Conservation (phyloP, 129 eudicot genomes). For the Smallanthus sonchifolius region DNA sequence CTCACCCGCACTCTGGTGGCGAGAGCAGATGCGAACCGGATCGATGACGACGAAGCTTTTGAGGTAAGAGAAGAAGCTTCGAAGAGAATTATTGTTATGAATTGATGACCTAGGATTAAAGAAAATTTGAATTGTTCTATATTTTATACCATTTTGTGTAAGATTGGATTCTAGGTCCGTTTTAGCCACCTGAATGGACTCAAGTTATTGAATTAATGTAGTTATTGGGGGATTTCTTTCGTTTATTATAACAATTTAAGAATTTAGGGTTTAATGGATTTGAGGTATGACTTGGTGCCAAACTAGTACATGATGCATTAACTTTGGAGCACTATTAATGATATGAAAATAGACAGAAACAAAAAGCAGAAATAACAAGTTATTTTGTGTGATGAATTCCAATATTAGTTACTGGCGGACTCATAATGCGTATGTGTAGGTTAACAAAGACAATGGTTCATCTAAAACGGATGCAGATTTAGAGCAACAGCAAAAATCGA, state of each 20-base stretch:
- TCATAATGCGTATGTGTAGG: slow-evolving; percentile 46
- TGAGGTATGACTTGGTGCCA: not conserved
- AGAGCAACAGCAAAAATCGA: slow-evolving; percentile 42
- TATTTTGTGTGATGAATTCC: slow-evolving; percentile 1
- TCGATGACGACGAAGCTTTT: slow-evolving; percentile 18
- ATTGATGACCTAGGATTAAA: not conserved
- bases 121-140: not conserved
- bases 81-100: not conserved
- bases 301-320: slow-evolving; percentile 1
- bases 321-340: not conserved
- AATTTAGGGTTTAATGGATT: not conserved
- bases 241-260: not conserved
- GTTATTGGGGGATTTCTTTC: not conserved
- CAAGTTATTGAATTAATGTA: not conserved
- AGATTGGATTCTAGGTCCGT: not conserved
- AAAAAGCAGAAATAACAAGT: not conserved
- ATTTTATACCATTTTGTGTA: not conserved
- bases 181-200: not conserved
- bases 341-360: not conserved
- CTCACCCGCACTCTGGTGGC: slow-evolving; percentile 26
- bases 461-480: slow-evolving; percentile 29
- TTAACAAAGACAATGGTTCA: slow-evolving; percentile 30
- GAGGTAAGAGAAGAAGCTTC: slow-evolving; percentile 37
- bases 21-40: slow-evolving; percentile 49
- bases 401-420: slow-evolving; percentile 15